Conservation (phyloP, 129 eudicot genomes). For the Artemisia argyi region DNA sequence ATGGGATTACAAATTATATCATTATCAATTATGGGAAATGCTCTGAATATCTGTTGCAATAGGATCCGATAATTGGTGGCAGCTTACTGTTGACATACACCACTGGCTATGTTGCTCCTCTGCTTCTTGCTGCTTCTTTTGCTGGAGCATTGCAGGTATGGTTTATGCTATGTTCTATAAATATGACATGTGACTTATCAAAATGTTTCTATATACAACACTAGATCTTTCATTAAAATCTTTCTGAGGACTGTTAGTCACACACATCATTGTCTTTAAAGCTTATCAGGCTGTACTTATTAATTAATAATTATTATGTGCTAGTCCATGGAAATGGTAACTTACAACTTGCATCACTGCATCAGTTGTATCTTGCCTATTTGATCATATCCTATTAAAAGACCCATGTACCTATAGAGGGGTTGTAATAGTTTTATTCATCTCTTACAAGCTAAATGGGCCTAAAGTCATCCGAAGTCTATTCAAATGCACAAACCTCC, state of each 20-base stretch:
- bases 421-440: no score
- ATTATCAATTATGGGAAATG: neutral
- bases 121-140: slow-evolving; percentile 98
- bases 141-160: slow-evolving; percentile 97
- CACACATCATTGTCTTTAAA: neutral
- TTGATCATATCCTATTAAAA: neutral
- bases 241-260: neutral
- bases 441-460: no score
- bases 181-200: neutral
- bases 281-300: neutral
- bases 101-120: slow-evolving; percentile 97
- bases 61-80: slow-evolving; percentile 96
- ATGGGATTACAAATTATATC: neutral
- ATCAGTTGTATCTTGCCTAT: neutral
- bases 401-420: no score
- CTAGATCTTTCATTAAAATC: no score
- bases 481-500: no score
- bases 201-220: neutral
- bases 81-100: slow-evolving; percentile 93
- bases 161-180: slow-evolving; percentile 3
- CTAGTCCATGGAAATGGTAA: neutral
- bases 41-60: slow-evolving; percentile 16
- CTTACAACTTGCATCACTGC: neutral
- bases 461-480: no score
- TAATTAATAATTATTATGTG: neutral